These are phyloP conservation scores for Calycina herbarum DNA, from an alignment of 2,329 filamentous ascomycete species.

Conservation along the genomic window DNA sequence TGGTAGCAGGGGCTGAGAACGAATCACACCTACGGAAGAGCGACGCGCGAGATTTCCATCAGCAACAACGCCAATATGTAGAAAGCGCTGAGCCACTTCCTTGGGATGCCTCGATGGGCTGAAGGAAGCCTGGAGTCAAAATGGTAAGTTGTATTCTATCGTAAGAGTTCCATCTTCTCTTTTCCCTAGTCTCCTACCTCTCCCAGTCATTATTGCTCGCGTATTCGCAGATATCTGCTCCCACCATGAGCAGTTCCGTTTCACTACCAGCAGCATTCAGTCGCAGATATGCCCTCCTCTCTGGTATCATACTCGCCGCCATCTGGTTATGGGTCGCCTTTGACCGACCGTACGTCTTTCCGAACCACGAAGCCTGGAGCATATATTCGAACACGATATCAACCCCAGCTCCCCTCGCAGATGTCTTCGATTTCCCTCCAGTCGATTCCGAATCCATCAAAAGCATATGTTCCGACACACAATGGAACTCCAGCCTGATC, in stretches of 20 bases:
- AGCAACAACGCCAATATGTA: too few relatives aligned
- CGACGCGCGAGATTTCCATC: too few relatives aligned
- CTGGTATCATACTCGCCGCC: constrained; percentile 4
- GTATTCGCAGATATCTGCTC: neutral
- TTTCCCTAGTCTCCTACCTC: neutral
- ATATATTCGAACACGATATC: neutral
- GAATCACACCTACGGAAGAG: too few relatives aligned
- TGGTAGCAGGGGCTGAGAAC: too few relatives aligned
- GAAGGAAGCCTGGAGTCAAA: too few relatives aligned
- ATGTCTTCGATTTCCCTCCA: constrained; percentile 28
- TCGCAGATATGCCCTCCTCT: constrained; percentile 16
- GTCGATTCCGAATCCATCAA: constrained; percentile 28
- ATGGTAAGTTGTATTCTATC: too few relatives aligned
- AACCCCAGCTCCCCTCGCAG: neutral
- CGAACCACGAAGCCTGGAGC: neutral
- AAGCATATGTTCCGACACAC: constrained; percentile 25
- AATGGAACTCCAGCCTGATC: constrained; percentile 30
- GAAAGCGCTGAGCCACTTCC: too few relatives aligned
- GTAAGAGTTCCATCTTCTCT: too few relatives aligned
- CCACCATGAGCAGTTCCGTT: neutral
- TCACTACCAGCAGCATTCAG: constrained; percentile 4
- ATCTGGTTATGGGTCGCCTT: constrained; percentile 19
- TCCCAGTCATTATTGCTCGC: neutral
- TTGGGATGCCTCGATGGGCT: too few relatives aligned
- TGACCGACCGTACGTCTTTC: constrained; percentile 18